These are phyloP conservation scores for Coix lacrymajobi DNA, from an alignment of 176 grass and related monocot species.

Conservation along the genomic window DNA sequence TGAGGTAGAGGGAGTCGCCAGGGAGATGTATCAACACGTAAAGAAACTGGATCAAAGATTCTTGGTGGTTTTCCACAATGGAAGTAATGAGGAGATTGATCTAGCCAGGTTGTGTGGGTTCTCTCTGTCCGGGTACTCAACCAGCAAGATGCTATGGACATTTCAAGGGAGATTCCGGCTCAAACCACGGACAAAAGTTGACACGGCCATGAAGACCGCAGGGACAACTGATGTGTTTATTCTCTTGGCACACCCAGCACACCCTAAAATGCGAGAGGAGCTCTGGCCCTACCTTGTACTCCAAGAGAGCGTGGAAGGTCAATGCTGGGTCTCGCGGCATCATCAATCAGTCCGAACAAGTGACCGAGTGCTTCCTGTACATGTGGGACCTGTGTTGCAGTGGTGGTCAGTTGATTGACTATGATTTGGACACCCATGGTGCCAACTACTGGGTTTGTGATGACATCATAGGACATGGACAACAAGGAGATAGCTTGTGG, in stretches of 20 bases:
- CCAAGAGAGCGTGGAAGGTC: not conserved
- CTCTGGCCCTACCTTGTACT: not conserved
- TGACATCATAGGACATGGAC: not conserved
- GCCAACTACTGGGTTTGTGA: not conserved
- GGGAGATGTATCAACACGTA: not conserved
- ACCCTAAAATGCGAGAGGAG: fast-evolving
- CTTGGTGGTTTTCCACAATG: not conserved
- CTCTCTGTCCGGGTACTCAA: not conserved
- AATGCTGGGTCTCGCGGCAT: not conserved
- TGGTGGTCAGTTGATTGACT: not conserved
- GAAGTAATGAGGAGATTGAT: not conserved
- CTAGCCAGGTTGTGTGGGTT: not conserved
- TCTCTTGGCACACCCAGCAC: not conserved
- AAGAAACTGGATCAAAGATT: not conserved
- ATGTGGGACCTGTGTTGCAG: not conserved
- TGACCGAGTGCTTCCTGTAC: not conserved
- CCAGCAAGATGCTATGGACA: not conserved
- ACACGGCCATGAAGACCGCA: not conserved
- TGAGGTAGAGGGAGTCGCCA: not conserved
- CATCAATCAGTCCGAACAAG: not conserved
- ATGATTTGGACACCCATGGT: not conserved
- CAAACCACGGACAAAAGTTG: not conserved
- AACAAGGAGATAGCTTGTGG: not conserved
- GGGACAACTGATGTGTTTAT: not conserved
- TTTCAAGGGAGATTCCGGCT: constrained; percentile 1